Base-by-base conservation (phyloP, 176 grass and related monocot species). In the Rhynchospora breviuscula region DNA sequence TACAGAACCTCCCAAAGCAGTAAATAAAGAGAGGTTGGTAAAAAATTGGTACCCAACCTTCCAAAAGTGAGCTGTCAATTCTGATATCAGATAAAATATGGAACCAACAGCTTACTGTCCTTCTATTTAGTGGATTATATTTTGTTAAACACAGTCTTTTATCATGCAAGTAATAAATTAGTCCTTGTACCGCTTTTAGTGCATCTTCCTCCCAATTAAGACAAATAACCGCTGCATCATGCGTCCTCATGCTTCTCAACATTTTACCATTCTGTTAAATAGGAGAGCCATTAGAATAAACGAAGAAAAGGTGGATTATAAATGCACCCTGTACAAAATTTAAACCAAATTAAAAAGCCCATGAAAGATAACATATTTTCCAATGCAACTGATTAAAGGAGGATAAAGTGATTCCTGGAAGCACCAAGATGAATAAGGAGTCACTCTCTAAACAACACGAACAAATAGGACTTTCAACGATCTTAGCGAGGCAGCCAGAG, bases 131-230 rank as follows among this genome's bases (percentile, higher is more conserved):
- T 51, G n/a, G 43, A 49, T 77, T 54, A 23, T 77, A 56, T 53
- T 76, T 54, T 22, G 19, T n/a, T 2, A 51, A 13, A 74, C 23
- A 51, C 13, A 47, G 9, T 8, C 17, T 9, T 31, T 52, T 8
- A 53, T 6, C 47, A 31, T 29, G 49, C n/a, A 77, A 82, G 25
- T 22, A 82, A 4, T 22, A 49, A 61, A 65, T 67, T 53, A 49
- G 13, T 63, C 4, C 8, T n/a, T 18, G 79, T 95, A 98, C 95
- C 89, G 29, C 88, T 83, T 62, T 73, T 64, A 68, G 70, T 87
- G 78, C 84, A 67, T 93, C 90, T 89, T 98, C 95, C 2, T 89
- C 82, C 95, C 95, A 98, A 66, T 98, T 98, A 88, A 98, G 85
- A 86, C 85, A 98, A 85, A 95, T 77, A 87, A 98, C 87, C 43